Evolutionary conservation across 768 basidiomycete genomes (phyloP).

Genomic region (Dioszegia hungarica): DNA sequence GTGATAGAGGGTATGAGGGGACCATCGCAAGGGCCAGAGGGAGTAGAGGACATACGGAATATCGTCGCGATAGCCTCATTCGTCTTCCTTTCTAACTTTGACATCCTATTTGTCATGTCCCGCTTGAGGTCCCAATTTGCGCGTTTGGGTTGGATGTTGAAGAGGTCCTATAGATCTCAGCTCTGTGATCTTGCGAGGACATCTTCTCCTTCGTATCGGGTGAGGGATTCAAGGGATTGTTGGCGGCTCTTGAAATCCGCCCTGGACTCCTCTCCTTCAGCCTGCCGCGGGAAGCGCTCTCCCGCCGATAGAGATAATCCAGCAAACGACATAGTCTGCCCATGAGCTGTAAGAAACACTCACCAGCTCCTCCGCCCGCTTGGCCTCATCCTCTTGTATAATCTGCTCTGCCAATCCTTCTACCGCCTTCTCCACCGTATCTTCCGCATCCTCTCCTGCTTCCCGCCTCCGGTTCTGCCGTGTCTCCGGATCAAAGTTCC

Average conservation of each 20-base stretch:
- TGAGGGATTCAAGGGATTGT: no score
- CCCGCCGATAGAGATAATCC: no score
- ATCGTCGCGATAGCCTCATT: conserved; percentile 87
- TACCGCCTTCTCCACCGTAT: conserved; percentile 83
- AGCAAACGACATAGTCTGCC: no score
- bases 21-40: no score
- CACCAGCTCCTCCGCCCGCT: conserved; percentile 81
- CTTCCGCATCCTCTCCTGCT: conserved; percentile 58
- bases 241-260: no score
- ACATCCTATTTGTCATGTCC: conserved; percentile 66
- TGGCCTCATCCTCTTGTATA: conserved; percentile 78
- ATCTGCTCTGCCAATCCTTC: conserved; percentile 78
- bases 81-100: conserved; percentile 82
- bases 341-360: conserved; percentile 41
- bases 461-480: conserved; percentile 33
- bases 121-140: conserved; percentile 74
- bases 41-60: conserved; percentile 64
- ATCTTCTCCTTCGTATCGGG: no score
- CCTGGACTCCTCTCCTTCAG: no score
- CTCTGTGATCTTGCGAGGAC: not conserved
- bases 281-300: no score
- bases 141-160: conserved; percentile 67
- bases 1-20: no score
- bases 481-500: conserved; percentile 88
- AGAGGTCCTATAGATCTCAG: conserved; percentile 47